Evolutionary conservation across 2,329 filamentous ascomycete genomes (phyloP).

Genomic region (Xylariaceae sp.): DNA sequence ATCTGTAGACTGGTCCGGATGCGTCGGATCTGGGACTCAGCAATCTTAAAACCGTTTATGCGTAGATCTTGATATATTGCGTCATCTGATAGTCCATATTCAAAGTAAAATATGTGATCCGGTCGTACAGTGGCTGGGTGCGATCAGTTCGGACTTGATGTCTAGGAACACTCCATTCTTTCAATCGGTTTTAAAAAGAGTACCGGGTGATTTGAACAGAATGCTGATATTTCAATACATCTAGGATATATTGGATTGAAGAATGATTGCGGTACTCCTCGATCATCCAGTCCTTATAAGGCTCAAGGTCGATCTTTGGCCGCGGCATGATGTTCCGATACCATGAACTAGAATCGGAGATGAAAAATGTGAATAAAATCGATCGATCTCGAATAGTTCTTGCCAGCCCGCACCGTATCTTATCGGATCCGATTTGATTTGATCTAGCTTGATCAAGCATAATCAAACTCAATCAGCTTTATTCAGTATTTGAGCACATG

Average conservation of each 20-base stretch:
- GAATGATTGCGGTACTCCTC: background rate
- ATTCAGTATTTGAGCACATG: too few species aligned
- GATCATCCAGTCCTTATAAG: background rate
- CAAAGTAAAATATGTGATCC: background rate
- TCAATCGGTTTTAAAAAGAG: background rate
- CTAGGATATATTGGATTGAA: background rate
- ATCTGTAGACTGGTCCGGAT: too few species aligned
- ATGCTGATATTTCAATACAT: background rate
- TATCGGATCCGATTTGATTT: too few species aligned
- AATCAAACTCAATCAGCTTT: too few species aligned
- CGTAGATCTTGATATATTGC: too few species aligned
- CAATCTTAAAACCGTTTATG: too few species aligned
- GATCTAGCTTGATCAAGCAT: too few species aligned
- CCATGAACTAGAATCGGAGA: too few species aligned
- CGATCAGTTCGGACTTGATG: background rate
- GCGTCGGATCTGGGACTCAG: too few species aligned
- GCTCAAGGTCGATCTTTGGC: background rate
- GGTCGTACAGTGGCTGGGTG: background rate
- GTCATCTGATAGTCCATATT: background rate
- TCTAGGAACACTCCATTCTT: background rate
- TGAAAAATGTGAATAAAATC: too few species aligned
- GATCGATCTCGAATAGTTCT: too few species aligned
- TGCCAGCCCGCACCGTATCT: too few species aligned
- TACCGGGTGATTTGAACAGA: background rate
- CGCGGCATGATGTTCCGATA: background rate